Conservation (phyloP, 2,329 filamentous ascomycete species). For the Coniochaeta sp. region DNA sequence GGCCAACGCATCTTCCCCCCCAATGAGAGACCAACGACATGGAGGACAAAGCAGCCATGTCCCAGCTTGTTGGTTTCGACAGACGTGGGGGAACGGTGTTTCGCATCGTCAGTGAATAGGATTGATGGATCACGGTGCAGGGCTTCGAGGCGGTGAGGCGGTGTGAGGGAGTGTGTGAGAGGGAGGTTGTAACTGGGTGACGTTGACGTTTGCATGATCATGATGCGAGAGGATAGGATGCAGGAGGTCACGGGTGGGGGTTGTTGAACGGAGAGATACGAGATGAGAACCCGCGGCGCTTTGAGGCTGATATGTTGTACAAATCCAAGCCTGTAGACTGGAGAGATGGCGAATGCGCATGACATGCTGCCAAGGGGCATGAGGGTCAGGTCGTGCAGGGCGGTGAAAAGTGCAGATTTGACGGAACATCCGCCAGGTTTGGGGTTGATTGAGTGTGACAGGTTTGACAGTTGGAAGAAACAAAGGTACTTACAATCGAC, state of each 20-base stretch:
- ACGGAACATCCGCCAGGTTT: not conserved
- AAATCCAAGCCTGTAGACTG: too few species aligned
- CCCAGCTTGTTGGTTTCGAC: not conserved
- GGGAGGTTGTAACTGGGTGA: not conserved
- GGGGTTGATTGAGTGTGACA: too few species aligned
- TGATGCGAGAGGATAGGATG: not conserved
- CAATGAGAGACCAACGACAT: not conserved
- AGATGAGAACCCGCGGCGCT: too few species aligned
- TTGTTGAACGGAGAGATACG: not conserved
- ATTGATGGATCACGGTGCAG: not conserved
- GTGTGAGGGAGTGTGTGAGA: too few species aligned
- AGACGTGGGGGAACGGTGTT: not conserved
- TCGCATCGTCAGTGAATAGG: not conserved
- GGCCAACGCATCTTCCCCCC: not conserved
- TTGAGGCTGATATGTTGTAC: too few species aligned
- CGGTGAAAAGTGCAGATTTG: not conserved
- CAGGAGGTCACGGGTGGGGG: not conserved
- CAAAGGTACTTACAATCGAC: constrained; percentile 20
- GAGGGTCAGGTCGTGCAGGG: too few species aligned
- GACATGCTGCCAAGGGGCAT: too few species aligned
- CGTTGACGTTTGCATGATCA: not conserved
- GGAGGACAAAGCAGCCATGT: not conserved
- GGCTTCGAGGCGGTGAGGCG: constrained; percentile 5
- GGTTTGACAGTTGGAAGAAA: not conserved
- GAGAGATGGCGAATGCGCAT: too few species aligned